These are phyloP conservation scores for Alternaria conjuncta DNA, from an alignment of 2,329 filamentous ascomycete genomes.

Conservation along the genomic window DNA sequence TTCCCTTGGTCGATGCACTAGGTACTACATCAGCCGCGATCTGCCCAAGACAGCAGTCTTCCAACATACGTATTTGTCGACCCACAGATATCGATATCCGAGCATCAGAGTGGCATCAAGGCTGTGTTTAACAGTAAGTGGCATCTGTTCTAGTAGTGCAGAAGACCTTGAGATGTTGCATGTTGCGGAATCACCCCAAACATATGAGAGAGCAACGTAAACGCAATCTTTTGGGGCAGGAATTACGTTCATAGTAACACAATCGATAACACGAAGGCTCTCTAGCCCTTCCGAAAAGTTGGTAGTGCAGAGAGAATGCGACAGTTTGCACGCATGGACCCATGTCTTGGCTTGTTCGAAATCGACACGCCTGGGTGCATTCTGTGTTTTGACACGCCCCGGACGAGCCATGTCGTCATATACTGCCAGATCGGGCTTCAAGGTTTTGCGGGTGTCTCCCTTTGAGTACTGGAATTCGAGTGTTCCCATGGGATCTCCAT, in stretches of 20 bases:
- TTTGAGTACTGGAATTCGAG: no score
- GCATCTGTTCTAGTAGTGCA: rapidly evolving
- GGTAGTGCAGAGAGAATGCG: rapidly evolving
- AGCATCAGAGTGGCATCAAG: background rate
- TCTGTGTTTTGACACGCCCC: no score
- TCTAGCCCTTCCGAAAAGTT: rapidly evolving
- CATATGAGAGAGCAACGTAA: background rate
- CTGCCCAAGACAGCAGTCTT: background rate
- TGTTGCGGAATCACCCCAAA: background rate
- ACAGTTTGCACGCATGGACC: background rate
- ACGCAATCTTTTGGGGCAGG: rapidly evolving
- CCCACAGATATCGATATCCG: background rate
- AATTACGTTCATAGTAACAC: background rate
- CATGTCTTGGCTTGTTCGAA: background rate
- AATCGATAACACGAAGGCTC: background rate
- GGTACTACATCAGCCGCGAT: background rate
- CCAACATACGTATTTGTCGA: background rate
- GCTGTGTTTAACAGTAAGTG: background rate
- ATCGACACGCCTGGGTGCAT: background rate
- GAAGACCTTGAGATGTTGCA: background rate
- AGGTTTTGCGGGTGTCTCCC: no score
- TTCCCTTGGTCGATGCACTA: background rate
- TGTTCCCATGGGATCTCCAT: no score
- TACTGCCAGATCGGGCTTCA: background rate
- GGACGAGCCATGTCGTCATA: background rate